A percentile compares a stretch with the other conserved stretches of the same genome.
Conservation (phyloP, 164 flowering plant genomes). For the Vitis cinerea region DNA sequence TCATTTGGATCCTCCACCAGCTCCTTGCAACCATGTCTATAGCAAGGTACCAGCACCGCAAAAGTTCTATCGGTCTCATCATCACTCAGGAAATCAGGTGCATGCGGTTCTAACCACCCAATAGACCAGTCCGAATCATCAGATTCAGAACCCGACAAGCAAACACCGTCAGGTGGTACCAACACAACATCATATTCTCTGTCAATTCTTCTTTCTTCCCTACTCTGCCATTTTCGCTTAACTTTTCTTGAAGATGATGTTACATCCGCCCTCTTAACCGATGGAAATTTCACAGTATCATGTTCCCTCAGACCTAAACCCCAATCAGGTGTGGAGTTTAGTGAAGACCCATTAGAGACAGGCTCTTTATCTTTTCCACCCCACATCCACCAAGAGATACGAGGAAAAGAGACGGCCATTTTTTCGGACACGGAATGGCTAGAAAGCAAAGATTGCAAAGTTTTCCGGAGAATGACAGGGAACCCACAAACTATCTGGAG, state of each 20-base stretch:
- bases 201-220: slow-evolving; percentile 39
- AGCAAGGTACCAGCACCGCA: slow-evolving; percentile 53
- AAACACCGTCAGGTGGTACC: slow-evolving; percentile 40
- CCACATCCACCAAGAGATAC: slow-evolving; percentile 37
- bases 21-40: slow-evolving; percentile 33
- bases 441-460: slow-evolving; percentile 3
- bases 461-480: not conserved
- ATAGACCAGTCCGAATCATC: slow-evolving; percentile 55
- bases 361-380: slow-evolving; percentile 35
- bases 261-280: slow-evolving; percentile 15
- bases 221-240: slow-evolving; percentile 39
- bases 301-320: slow-evolving; percentile 24
- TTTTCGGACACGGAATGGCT: not conserved
- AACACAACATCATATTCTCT: slow-evolving; percentile 35
- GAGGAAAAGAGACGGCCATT: slow-evolving; percentile 36
- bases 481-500: slow-evolving; percentile 2
- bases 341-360: slow-evolving; percentile 25
- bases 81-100: slow-evolving; percentile 39
- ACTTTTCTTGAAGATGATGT: slow-evolving; percentile 30
- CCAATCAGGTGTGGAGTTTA: slow-evolving; percentile 20
- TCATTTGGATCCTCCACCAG: slow-evolving; percentile 25
- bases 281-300: slow-evolving; percentile 24
- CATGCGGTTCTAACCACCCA: slow-evolving; percentile 61
- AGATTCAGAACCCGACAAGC: slow-evolving; percentile 46
- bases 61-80: slow-evolving; percentile 38